Base-by-base conservation (phyloP, 2,329 filamentous ascomycete genomes). In the Sordariomycetes sp. region DNA sequence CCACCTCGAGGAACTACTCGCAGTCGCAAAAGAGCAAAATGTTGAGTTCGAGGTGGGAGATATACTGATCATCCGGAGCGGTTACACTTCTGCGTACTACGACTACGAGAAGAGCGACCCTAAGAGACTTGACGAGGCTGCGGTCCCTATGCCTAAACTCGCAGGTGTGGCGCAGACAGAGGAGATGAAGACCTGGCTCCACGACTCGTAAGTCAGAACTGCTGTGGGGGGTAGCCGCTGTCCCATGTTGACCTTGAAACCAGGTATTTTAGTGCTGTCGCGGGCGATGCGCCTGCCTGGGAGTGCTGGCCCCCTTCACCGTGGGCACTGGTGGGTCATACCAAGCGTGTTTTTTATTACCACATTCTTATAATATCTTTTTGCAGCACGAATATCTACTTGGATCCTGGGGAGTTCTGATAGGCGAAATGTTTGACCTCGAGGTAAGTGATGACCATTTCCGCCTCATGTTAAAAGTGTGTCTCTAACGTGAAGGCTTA, bases 261-360 rank as follows among this genome's bases (percentile, higher is more conserved):
- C 25, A 53, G 52, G n/a, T 53, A 54, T 15, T 81, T 84, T 61
- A 69, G 78, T 0, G 81, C 80, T 1, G 74, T 82, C 0, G 81
- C 75, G 0, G 78, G 79, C 2, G 81, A 85, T 59, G 73, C 74
- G 54, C 76, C 79, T 0, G 60, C 65, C 5, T 77, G 80, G 60
- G 80, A 83, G 62, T 75, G 75, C 2, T 77, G 74, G 62, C 73
- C 74, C 36, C 36, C 36, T 5, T 13, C 10, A 17, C 12, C 10
- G 36, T 39, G 8, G 64, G 69, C 53, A 64, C 68, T 32, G 56
- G 64, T 42, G 58, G 69, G 62, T 66, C 60, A 45, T 64, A 60
- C 51, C 59, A 12, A 39, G 15, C n/a, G n/a, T n/a, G n/a, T n/a
- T n/a, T n/a, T n/a, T n/a, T n/a, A n/a, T 12, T 3, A 3, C 36